phyloP scores from a whole-genome alignment of 306 rosid species.

The Heteromeles arbutifolia region DNA sequence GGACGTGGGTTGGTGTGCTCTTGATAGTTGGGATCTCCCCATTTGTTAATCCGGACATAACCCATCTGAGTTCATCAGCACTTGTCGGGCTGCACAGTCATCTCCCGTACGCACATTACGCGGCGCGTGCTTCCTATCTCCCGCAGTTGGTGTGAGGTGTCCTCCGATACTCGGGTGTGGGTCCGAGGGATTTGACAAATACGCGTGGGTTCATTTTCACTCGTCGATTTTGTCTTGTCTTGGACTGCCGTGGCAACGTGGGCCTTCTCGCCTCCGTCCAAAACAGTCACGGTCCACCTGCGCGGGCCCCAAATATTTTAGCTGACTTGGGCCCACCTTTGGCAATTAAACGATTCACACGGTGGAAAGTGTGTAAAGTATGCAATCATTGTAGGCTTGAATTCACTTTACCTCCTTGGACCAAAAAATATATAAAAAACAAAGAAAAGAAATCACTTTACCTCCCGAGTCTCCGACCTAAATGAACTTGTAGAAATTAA shows the following conservation, averaged over 20 bases:
- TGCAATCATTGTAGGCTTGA: neutral
- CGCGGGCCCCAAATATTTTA: neutral
- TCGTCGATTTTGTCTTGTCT: neutral
- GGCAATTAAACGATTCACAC: neutral
- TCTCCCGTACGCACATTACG: neutral
- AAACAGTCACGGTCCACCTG: conserved; percentile 6
- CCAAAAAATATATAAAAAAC: too few relatives aligned
- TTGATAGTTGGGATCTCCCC: neutral
- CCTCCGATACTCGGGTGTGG: neutral
- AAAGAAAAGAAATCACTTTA: neutral
- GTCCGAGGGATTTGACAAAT: neutral
- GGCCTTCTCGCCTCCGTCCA: conserved; percentile 23
- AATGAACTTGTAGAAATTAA: neutral
- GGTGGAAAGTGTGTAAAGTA: neutral
- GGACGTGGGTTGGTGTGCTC: neutral
- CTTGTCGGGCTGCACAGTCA: conserved; percentile 13
- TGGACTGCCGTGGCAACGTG: conserved; percentile 6
- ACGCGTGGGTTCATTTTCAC: neutral
- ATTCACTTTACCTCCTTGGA: neutral
- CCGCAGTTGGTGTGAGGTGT: neutral
- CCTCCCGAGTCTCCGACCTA: neutral
- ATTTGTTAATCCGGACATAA: neutral
- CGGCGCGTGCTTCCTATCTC: neutral
- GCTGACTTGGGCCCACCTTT: neutral
- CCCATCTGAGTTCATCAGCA: conserved; percentile 8